These are phyloP conservation scores for Allium fistulosum DNA, from an alignment of 106 monocot genomes.

Conservation along the genomic window DNA sequence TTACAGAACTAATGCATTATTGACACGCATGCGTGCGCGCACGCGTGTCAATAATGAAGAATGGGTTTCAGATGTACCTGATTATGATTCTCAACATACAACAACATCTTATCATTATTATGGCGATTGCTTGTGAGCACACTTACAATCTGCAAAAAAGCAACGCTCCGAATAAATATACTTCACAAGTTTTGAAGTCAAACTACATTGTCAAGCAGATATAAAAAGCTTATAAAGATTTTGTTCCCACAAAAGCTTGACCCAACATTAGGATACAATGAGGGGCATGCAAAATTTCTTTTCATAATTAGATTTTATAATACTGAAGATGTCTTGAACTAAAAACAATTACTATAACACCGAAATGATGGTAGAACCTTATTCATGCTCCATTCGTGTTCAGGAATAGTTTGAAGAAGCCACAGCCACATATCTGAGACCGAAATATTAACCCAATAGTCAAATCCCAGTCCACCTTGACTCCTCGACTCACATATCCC, in stretches of 20 bases:
- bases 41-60: neutral
- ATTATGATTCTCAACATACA: constrained; percentile 84
- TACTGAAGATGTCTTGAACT: neutral
- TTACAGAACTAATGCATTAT: no score
- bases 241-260: no score
- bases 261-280: no score
- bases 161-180: no score
- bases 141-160: constrained; percentile 56
- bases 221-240: no score
- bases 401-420: constrained; percentile 80
- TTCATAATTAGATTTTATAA: neutral
- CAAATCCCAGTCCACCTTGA: constrained; percentile 96
- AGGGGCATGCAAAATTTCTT: no score
- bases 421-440: constrained; percentile 86
- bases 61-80: constrained; percentile 43
- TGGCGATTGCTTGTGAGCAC: constrained; percentile 39
- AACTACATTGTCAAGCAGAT: no score
- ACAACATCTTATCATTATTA: constrained; percentile 53
- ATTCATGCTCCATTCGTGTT: constrained; percentile 83
- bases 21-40: no score
- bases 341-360: no score
- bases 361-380: constrained; percentile 38
- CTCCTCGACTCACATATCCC: constrained; percentile 87
- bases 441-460: constrained; percentile 81
- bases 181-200: no score